These are phyloP conservation scores for Zasmidium citrigriseum DNA, from an alignment of 2,329 filamentous ascomycete genomes.

Conservation along the genomic window DNA sequence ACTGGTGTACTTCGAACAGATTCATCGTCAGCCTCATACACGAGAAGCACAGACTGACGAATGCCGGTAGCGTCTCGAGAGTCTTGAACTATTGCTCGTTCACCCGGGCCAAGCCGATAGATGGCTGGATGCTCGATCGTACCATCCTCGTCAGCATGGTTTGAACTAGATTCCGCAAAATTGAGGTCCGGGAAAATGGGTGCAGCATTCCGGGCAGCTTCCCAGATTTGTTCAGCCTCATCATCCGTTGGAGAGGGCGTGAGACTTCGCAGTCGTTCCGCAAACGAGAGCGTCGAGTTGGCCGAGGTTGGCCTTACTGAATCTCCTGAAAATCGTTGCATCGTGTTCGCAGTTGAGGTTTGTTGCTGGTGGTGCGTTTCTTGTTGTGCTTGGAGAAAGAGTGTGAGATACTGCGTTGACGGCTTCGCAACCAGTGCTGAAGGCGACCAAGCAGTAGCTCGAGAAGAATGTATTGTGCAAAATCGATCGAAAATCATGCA, in stretches of 20 bases:
- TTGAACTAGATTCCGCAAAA: background rate
- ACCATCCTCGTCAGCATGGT: background rate
- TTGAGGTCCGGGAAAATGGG: background rate
- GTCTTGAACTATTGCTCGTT: background rate
- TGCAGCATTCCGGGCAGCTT: background rate
- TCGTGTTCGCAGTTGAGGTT: background rate
- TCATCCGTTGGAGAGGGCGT: background rate
- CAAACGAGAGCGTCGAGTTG: background rate
- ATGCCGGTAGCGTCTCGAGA: background rate
- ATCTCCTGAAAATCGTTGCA: background rate
- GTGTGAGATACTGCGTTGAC: background rate
- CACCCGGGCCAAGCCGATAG: background rate
- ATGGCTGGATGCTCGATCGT: background rate
- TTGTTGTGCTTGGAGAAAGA: background rate
- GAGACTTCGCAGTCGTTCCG: background rate
- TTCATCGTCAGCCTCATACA: background rate
- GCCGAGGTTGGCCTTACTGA: background rate
- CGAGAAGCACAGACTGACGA: background rate
- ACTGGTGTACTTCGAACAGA: background rate
- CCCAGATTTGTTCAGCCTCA: background rate
- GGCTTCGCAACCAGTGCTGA: background rate
- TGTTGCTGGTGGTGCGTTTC: background rate
- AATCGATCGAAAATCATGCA: background rate
- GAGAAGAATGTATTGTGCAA: background rate
- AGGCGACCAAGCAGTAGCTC: background rate